A percentile compares a stretch with the other conserved stretches of the same genome.
These are phyloP conservation scores for Cyclotella baltica DNA, from an alignment of 108 stramenopile genomes.

Conservation along the genomic window DNA sequence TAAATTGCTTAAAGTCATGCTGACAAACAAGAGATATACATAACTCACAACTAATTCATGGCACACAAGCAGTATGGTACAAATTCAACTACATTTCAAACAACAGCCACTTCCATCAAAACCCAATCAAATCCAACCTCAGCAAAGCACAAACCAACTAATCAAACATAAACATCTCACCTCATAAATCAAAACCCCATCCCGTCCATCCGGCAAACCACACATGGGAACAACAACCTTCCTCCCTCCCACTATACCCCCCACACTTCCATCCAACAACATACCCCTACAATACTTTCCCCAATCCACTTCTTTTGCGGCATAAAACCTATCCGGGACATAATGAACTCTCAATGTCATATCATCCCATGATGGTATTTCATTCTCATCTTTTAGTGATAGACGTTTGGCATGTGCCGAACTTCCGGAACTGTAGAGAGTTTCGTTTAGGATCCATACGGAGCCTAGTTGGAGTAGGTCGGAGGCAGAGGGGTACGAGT, in stretches of 20 bases:
- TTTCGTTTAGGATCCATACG: conserved; percentile 56
- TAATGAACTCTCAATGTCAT: conserved; percentile 58
- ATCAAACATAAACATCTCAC: no score
- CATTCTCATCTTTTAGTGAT: conserved; percentile 34
- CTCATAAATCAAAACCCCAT: conserved; percentile 60
- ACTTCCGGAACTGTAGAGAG: conserved; percentile 31
- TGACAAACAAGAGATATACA: no score
- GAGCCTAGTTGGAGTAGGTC: conserved; percentile 52
- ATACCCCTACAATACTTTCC: conserved; percentile 52
- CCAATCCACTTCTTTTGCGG: conserved; percentile 55
- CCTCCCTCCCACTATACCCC: conserved; percentile 28
- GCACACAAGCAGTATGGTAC: no score
- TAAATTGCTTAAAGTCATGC: no score
- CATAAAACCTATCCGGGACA: conserved; percentile 52
- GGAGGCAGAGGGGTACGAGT: conserved; percentile 50
- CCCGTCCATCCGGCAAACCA: conserved; percentile 54
- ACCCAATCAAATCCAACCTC: background rate
- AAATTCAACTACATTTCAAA: no score
- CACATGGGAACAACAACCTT: conserved; percentile 49
- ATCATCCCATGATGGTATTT: conserved; percentile 52
- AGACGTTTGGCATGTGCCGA: conserved; percentile 49
- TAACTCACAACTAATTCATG: no score
- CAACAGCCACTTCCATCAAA: background rate
- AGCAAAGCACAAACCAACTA: no score
- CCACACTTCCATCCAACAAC: conserved; percentile 42